Percentiles rank a stretch among this genome's conserved stretches.
phyloP scores from a whole-genome alignment of 352 stramenopile species.

The Globisporangium cystogenes region DNA sequence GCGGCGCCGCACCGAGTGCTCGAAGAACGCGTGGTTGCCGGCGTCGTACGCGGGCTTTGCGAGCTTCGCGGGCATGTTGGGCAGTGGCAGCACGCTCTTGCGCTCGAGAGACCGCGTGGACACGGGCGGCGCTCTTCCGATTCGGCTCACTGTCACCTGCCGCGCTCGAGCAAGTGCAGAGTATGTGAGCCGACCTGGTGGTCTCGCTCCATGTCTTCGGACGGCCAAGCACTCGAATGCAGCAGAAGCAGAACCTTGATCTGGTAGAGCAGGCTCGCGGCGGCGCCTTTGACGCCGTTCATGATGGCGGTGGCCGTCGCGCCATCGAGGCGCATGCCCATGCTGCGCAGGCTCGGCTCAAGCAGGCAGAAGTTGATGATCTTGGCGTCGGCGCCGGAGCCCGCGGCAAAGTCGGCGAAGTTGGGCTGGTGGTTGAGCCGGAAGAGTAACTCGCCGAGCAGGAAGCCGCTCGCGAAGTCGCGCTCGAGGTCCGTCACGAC shows the following conservation, averaged over 20 bases:
- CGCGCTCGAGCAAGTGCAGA: not conserved
- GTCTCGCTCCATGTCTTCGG: too few relatives aligned
- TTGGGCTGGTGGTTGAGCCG: slow-evolving; percentile 89
- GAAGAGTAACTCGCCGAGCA: slow-evolving; percentile 81
- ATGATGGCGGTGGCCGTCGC: slow-evolving; percentile 74
- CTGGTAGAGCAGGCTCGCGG: slow-evolving; percentile 80
- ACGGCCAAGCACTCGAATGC: too few relatives aligned
- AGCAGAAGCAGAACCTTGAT: slow-evolving; percentile 49
- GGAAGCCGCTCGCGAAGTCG: slow-evolving; percentile 82
- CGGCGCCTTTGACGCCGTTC: slow-evolving; percentile 56
- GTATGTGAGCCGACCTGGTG: not conserved
- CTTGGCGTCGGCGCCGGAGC: slow-evolving; percentile 68
- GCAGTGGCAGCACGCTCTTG: slow-evolving; percentile 38
- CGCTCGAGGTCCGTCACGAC: slow-evolving; percentile 56
- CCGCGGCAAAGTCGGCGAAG: slow-evolving; percentile 77
- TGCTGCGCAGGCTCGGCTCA: slow-evolving; percentile 63
- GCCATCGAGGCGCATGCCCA: slow-evolving; percentile 78
- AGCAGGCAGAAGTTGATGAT: slow-evolving; percentile 89
- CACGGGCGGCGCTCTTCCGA: slow-evolving; percentile 38
- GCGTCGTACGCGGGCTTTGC: slow-evolving; percentile 50
- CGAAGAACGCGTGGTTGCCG: slow-evolving; percentile 55
- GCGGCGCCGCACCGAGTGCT: slow-evolving; percentile 60
- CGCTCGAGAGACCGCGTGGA: slow-evolving; percentile 49
- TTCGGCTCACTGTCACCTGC: slow-evolving; percentile 37
- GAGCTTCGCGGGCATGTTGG: slow-evolving; percentile 57